Percentiles rank a stretch among this genome's conserved stretches.
Conservation (phyloP, 441 rosid species). For the Cnidoscolus chayamansa region DNA sequence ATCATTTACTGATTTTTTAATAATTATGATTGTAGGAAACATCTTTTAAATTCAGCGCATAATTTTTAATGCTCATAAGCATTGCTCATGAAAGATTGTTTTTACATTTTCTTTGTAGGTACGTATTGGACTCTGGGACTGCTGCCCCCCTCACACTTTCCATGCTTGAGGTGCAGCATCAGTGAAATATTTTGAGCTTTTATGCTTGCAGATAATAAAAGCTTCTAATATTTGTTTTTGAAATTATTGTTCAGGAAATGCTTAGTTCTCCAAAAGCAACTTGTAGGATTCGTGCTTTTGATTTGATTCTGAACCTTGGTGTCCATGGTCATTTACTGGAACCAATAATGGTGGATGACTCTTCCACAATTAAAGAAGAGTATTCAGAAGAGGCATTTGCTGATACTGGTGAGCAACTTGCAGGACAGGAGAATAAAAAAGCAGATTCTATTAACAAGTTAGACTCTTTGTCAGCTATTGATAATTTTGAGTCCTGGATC, state of each 20-base stretch:
- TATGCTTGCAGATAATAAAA: slow-evolving; percentile 16
- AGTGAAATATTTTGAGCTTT: slow-evolving; percentile 19
- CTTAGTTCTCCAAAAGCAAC: slow-evolving; percentile 73
- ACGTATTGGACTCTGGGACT: slow-evolving; percentile 89
- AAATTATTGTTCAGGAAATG: slow-evolving; percentile 68
- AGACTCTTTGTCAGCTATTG: slow-evolving; percentile 61
- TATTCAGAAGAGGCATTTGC: slow-evolving; percentile 66
- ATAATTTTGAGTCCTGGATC: slow-evolving; percentile 89
- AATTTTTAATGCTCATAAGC: background rate
- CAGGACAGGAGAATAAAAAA: slow-evolving; percentile 47
- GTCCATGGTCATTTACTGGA: slow-evolving; percentile 94
- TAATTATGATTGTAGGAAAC: background rate
- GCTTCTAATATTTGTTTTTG: slow-evolving; percentile 26
- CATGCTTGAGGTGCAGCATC: slow-evolving; percentile 81
- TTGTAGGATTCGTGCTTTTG: slow-evolving; percentile 90
- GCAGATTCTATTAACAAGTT: slow-evolving; percentile 48
- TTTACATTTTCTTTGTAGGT: slow-evolving; percentile 49
- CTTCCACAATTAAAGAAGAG: slow-evolving; percentile 82
- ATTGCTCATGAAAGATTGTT: slow-evolving; percentile 13
- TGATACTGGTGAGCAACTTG: slow-evolving; percentile 55
- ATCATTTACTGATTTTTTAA: background rate
- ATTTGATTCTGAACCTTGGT: slow-evolving; percentile 91
- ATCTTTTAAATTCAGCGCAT: background rate
- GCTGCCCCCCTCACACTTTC: slow-evolving; percentile 98
- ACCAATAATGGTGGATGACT: slow-evolving; percentile 65